Evolutionary conservation across 345 rosid species (phyloP), one percentile per base, ranked within the genome.

Genomic region (Salix exigua): DNA sequence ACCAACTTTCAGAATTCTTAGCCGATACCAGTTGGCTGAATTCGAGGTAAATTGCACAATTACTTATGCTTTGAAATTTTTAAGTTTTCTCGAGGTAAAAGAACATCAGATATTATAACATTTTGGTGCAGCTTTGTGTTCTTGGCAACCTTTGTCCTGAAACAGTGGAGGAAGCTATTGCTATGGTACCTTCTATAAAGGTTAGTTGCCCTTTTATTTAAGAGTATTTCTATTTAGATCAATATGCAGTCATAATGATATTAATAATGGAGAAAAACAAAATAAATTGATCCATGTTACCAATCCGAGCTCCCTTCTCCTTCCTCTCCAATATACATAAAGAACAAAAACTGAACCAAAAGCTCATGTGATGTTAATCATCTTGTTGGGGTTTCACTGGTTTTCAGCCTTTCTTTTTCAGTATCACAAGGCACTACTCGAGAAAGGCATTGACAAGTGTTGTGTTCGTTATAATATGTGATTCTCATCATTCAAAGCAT

Each of bases 131-230:
- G 99, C 97, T 96, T 7, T 93, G 97, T 81, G 98, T 96, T 78
- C 97, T 94, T 80, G 99, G 98, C 74, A 96, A 94, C 79, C 97
- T 96, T 67, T 94, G 98, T 77, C 97, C 99, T 37, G 99, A 96
- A 82, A 94, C 97, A 55, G 93, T 90, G 37, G 99, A 96, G 89
- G 99, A 96, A 89, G 99, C 98, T 23, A 88, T 92, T 68, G 96
- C 97, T 46, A 94, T 94, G 99, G 97, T 94, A 70, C 99, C 98
- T 63, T 96, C 98, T 42, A 88, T 96, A 75, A 96, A 90, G 97
- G 98, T 93, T 33, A 42, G 2, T 18, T 64, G 58, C 2, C 23
- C 10, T 51, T 51, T 10, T 51, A 51, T 51, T 51, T 51, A 51
- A 51, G 58, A 51, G 9, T 51, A 63, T 7, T 64, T 13, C 10